These are phyloP conservation scores for Arabidopsis lyrata DNA, from an alignment of 441 rosid species.

Conservation along the genomic window DNA sequence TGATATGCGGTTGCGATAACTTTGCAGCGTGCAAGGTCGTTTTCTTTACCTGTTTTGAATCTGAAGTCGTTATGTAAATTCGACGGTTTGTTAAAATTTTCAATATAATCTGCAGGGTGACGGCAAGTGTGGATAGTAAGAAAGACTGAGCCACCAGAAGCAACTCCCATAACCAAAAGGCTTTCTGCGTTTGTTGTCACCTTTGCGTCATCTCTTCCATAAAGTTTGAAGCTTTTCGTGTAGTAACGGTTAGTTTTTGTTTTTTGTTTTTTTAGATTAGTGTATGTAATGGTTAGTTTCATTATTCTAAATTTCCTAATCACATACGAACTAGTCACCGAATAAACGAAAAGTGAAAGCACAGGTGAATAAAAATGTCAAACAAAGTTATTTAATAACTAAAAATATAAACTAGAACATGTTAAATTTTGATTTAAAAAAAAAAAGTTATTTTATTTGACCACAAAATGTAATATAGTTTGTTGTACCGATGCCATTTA, in stretches of 20 bases:
- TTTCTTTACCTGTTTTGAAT: neutral
- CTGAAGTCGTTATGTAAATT: neutral
- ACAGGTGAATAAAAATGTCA: neutral
- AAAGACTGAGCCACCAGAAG: slow-evolving; percentile 4
- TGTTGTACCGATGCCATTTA: neutral
- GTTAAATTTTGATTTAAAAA: too few relatives aligned
- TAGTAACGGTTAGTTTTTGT: neutral
- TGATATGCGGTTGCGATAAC: slow-evolving; percentile 61
- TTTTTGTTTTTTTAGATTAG: neutral
- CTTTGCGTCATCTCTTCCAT: neutral
- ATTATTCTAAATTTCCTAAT: neutral
- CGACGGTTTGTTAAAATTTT: neutral
- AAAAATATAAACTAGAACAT: too few relatives aligned
- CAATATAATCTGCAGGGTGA: slow-evolving; percentile 20
- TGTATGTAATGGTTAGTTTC: neutral
- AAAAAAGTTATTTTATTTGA: too few relatives aligned
- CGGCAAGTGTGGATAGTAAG: slow-evolving; percentile 29
- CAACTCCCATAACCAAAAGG: slow-evolving; percentile 10
- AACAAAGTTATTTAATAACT: neutral
- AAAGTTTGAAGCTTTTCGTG: neutral
- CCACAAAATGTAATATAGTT: neutral
- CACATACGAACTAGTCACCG: neutral
- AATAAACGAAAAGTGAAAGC: neutral
- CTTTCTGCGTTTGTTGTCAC: slow-evolving; percentile 12
- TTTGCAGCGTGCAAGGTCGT: slow-evolving; percentile 52